Conservation (phyloP, 495 filamentous ascomycete genomes). For the Penicillium atrosanguineum region DNA sequence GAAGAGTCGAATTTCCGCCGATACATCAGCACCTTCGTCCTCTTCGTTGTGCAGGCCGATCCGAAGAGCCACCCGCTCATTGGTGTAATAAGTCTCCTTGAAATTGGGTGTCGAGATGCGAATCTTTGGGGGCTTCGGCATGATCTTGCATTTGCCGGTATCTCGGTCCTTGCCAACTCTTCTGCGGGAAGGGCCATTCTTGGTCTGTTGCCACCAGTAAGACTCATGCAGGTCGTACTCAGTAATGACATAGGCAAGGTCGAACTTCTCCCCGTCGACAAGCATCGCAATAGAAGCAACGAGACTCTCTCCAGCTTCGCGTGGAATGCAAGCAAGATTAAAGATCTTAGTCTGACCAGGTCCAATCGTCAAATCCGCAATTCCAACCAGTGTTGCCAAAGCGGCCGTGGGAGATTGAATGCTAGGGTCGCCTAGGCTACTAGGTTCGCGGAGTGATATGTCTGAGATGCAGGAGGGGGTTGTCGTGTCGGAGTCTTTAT, state of each 20-base stretch:
- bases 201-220: conserved; percentile 55
- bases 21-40: conserved; percentile 70
- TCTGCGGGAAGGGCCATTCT: conserved; percentile 34
- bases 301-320: conserved; percentile 75
- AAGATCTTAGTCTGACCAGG: conserved; percentile 70
- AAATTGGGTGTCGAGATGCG: conserved; percentile 62
- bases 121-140: conserved; percentile 91
- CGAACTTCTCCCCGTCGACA: conserved; percentile 63
- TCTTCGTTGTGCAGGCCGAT: conserved; percentile 80
- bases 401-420: conserved; percentile 42
- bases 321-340: conserved; percentile 66
- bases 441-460: conserved; percentile 35
- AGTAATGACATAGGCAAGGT: conserved; percentile 61
- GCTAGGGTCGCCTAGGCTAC: conserved; percentile 24
- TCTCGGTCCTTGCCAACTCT: conserved; percentile 41
- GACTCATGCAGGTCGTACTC: conserved; percentile 40
- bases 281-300: conserved; percentile 62
- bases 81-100: conserved; percentile 72
- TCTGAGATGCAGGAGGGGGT: conserved; percentile 26
- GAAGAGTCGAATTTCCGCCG: conserved; percentile 64
- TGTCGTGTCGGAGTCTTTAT: conserved; percentile 25
- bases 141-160: conserved; percentile 55
- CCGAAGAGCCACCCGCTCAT: conserved; percentile 66
- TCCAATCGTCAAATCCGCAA: conserved; percentile 63
- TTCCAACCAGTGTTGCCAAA: conserved; percentile 47